Evolutionary conservation across 108 stramenopile genomes (phyloP).

Genomic region (Cylindrotheca fusiformis): DNA sequence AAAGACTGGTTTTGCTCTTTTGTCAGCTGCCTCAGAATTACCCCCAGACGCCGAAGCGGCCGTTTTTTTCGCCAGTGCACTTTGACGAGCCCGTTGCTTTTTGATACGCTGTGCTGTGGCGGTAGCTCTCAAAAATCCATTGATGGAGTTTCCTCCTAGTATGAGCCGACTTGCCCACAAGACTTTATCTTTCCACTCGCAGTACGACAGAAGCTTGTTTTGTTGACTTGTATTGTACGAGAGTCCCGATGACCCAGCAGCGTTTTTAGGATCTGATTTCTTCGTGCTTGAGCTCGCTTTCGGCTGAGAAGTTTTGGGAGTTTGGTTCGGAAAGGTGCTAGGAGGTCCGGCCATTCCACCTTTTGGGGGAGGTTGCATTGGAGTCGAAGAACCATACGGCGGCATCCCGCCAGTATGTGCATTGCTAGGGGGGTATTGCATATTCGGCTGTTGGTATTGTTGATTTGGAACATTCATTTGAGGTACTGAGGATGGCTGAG

Average conservation of each 20-base stretch:
- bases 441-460: not conserved
- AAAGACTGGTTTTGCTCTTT: constrained; percentile 21
- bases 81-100: constrained; percentile 69
- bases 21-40: constrained; percentile 16
- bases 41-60: constrained; percentile 17
- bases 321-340: not conserved
- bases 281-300: constrained; percentile 3
- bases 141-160: constrained; percentile 59
- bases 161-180: constrained; percentile 60
- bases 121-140: constrained; percentile 74
- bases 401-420: not conserved
- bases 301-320: constrained; percentile 1
- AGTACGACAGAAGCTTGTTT: constrained; percentile 32
- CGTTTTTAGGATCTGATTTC: constrained; percentile 1
- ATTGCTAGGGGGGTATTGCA: not conserved
- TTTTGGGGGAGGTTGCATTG: not conserved
- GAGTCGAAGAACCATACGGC: not conserved
- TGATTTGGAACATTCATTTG: not conserved
- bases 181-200: constrained; percentile 50
- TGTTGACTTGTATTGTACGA: constrained; percentile 27
- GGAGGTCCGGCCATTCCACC: not conserved
- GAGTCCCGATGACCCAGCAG: constrained; percentile 1
- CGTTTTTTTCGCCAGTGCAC: constrained; percentile 28
- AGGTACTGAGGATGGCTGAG: too few relatives aligned
- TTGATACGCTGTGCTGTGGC: constrained; percentile 70